Evolutionary conservation across 768 basidiomycete species (phyloP), one percentile per base, ranked within the genome.

Genomic region (Boletus insuetus): DNA sequence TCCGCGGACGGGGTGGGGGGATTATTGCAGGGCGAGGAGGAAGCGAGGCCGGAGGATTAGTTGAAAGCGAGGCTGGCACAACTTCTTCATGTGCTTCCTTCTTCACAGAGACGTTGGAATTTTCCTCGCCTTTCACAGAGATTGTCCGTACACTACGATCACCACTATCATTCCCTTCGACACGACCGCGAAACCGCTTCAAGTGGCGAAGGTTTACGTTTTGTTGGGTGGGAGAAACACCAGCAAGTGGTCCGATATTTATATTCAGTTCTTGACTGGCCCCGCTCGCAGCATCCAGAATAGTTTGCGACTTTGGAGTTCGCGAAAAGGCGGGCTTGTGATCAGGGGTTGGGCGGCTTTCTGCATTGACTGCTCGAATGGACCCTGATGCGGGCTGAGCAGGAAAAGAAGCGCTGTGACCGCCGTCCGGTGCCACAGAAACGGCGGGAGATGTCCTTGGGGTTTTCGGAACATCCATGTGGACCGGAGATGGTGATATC

Each of bases 131-230:
- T 39, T 69, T 72, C 38, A 55, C 58, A 12, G n/a, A 55, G 11
- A 29, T 19, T 39, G 17, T 58, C 14, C 62, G 65, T 20, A 56
- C 69, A 44, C 67, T 72, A 37, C 70, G 64, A 38, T 71, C 67
- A 16, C 67, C 69, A 34, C 59, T 45, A 20, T 64, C 62, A 26
- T 52, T 70, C 49, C 65, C 66, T 46, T 70, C 69, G n/a, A 58
- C 40, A 24, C 59, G 66, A 20, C 59, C 46, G 17, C 67, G 69
- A 42, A 56, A 56, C 19, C 55, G 60, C 31, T 66, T 72, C 46
- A 70, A 50, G 53, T 70, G 69, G 39, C 69, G 71, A 35, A 70
- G 67, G 51, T 70, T 70, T 1, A 64, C 67, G 4, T 57, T 69
- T 40, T 45, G 63, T 26, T 71, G 64, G 29, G 67, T 50, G 4